Conservation (phyloP, 345 rosid species). For the Eucalyptus fibrosa region DNA sequence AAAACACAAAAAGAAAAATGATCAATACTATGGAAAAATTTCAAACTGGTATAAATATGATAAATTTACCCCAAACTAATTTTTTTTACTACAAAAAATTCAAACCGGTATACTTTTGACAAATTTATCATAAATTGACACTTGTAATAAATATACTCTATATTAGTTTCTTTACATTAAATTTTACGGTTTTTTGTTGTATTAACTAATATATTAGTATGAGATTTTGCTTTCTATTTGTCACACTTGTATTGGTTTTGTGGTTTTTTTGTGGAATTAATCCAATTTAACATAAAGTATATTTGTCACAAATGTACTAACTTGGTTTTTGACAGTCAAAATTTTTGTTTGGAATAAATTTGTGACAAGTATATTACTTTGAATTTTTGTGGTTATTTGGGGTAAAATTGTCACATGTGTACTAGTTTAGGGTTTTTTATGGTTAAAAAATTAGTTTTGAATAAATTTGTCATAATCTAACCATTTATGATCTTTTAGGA, state of each 20-base stretch:
- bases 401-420: accelerated
- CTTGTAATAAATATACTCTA: too few species aligned
- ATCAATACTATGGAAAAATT: accelerated
- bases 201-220: accelerated
- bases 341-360: accelerated
- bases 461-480: accelerated
- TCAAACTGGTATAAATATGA: accelerated
- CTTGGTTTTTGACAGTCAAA: accelerated
- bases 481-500: accelerated
- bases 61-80: accelerated
- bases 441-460: too few species aligned
- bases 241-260: accelerated
- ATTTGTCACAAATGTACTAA: accelerated
- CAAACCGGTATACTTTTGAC: accelerated
- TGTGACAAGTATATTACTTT: accelerated
- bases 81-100: accelerated
- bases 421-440: accelerated
- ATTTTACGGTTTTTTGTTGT: too few species aligned
- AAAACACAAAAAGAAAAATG: too few species aligned
- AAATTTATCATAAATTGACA: too few species aligned
- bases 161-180: too few species aligned
- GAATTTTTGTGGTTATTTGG: accelerated
- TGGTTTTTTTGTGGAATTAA: too few species aligned
- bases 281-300: accelerated
- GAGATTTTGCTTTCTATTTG: too few species aligned